phyloP scores from a whole-genome alignment of 345 rosid species.

The Moricandia moricandioides region DNA sequence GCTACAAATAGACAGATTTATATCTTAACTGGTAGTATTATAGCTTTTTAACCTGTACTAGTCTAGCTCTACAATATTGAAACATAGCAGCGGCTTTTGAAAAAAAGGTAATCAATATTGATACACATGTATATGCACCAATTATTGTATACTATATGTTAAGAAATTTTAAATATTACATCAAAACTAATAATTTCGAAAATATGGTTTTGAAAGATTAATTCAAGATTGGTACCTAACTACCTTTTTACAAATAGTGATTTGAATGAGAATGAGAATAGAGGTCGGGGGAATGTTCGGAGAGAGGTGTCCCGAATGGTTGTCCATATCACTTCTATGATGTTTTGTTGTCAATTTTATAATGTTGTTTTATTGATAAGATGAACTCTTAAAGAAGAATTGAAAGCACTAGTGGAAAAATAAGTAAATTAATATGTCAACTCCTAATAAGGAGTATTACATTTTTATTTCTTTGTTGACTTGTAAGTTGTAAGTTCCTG shows the following conservation, averaged over 20 bases:
- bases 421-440: constrained; percentile 28
- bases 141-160: not conserved
- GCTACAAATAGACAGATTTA: not conserved
- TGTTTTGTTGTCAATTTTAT: constrained; percentile 2
- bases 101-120: not conserved
- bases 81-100: not conserved
- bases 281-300: constrained; percentile 24
- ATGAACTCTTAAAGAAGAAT: constrained; percentile 2
- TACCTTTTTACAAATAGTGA: constrained; percentile 8
- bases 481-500: not conserved
- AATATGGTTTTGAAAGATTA: not conserved
- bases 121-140: not conserved
- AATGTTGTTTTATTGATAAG: constrained; percentile 20
- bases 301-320: constrained; percentile 11
- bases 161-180: not conserved
- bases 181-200: not conserved
- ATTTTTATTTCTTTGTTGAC: constrained; percentile 20
- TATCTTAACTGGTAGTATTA: not conserved
- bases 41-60: not conserved
- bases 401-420: constrained; percentile 20
- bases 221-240: constrained; percentile 5
- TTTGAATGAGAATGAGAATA: constrained; percentile 7
- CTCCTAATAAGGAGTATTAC: constrained; percentile 18
- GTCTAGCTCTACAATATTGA: not conserved
- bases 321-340: constrained; percentile 20